Base-by-base conservation (phyloP, 78 protist species). In the Cavenderia fasciculata region DNA sequence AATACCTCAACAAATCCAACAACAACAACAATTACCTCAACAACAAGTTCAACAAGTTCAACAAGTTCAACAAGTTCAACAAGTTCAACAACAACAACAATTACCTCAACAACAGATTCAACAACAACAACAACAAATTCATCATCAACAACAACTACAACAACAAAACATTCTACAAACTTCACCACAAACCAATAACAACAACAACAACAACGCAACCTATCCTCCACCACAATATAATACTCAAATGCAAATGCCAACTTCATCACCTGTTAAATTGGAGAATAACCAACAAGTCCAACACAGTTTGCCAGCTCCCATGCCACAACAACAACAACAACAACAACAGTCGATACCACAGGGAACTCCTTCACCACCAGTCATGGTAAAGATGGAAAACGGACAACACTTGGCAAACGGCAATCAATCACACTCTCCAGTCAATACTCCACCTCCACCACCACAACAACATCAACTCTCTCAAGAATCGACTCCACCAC, bases 11-110 rank as follows among this genome's bases (percentile, higher is more conserved):
- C 27, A 54, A 43, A 6, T n/a, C 23, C 41, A 34, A 0, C 59
- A 29, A 61, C 74, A 62, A 52, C 88, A 79, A 56, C 43, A 6
- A 33, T 14, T 29, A 3, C 63, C 59, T 21, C 61, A 41, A 59
- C 68, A 57, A 38, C 59, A 23, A 74, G 27, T 16, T 12, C 74
- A 27, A 52, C 72, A 77, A 62, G 65, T 43, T 47, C 52, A 27
- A 47, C 59, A 46, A 46, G 63, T 46, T 43, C 85, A 41, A 29
- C 69, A 36, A 74, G 40, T n/a, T 12, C 71, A 59, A 59, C 86
- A 57, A 75, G 57, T 43, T 44, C 72, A 59, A 49, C 23, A 8
- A 29, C 74, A 63, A 63, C 87, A 77, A 77, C 87, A 44, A 62
- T 46, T 33, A 56, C 1, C 5, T 1, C 85, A 73, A 73, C 69